Base-by-base conservation (phyloP, 2,329 filamentous ascomycete genomes). In the Thermoascus crustaceus region DNA sequence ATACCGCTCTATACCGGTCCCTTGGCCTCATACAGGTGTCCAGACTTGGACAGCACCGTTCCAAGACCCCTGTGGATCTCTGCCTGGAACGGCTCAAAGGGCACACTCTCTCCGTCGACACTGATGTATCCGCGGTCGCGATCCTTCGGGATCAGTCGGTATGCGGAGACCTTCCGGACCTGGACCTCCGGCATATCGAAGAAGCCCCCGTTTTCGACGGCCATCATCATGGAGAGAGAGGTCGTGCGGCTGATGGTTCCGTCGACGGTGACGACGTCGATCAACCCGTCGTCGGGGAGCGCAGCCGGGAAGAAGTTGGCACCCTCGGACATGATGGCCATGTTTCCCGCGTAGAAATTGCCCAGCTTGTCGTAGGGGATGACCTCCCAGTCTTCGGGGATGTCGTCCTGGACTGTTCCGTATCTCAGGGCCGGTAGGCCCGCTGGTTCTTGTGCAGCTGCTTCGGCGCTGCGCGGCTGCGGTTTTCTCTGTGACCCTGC, bases 281-380 rank as follows among this genome's bases (percentile, higher is more conserved):
- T 77, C 43, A 81, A 72, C 7, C 89, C 91, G 53, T 98, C 91
- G 29, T 78, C 78, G 9, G 87, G 82, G 6, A 89, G 72, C 0
- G 89, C 75, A 1, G 85, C 81, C 2, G 17, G 85, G 71, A 70
- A 98, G 67, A 96, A 94, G 52, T 87, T 86, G 39, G 80, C 73
- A 45, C 89, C 81, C 8, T 85, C 73, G 0, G 88, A 80, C 85
- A 98, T 89, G 60, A 82, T 93, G 16, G 83, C 78, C 81, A 96
- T 93, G 57, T 95, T 98, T 42, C 91, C 91, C 20, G 81, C 84
- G 62, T 93, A 96, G 58, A 98, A 94, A 52, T 85, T 95, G 30
- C 87, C 87, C 37, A 98, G 68, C 19, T 81, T 85, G 43, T 91
- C 78, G 43, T 82, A 75, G 1, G 82, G 76, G 3, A 82, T 64